Evolutionary conservation across 768 basidiomycete species (phyloP).

Genomic region (Russula sp.): DNA sequence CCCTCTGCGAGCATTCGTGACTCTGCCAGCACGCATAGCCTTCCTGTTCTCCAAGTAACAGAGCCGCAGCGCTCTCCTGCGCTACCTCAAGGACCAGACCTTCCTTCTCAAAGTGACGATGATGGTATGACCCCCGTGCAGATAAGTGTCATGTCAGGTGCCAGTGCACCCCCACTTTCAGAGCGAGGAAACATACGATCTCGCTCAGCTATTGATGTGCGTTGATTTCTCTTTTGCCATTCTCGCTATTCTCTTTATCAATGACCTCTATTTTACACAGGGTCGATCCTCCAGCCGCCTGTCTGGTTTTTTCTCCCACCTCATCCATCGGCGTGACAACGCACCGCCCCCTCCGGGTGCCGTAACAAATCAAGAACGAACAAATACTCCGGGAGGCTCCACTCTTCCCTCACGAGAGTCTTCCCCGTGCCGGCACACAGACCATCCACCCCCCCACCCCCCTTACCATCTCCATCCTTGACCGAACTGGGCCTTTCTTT

Average conservation of each 20-base stretch:
- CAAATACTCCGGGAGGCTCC: constrained; percentile 33
- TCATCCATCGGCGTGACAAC: constrained; percentile 70
- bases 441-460: constrained; percentile 68
- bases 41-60: constrained; percentile 54
- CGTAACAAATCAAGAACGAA: constrained; percentile 28
- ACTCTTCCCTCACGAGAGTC: constrained; percentile 48
- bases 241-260: constrained; percentile 27
- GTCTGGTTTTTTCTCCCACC: constrained; percentile 80
- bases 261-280: constrained; percentile 34
- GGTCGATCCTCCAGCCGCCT: constrained; percentile 66
- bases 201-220: constrained; percentile 49
- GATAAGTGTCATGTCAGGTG: constrained; percentile 24
- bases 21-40: constrained; percentile 55
- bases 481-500: constrained; percentile 73
- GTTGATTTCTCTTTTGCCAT: constrained; percentile 29
- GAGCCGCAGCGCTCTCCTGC: constrained; percentile 41
- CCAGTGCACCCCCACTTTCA: constrained; percentile 9
- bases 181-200: constrained; percentile 13
- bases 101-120: constrained; percentile 25
- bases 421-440: constrained; percentile 49
- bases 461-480: constrained; percentile 66
- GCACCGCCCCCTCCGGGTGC: constrained; percentile 33
- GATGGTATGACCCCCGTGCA: constrained; percentile 30
- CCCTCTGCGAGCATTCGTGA: constrained; percentile 45
- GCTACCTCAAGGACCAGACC: constrained; percentile 36